phyloP scores from a whole-genome alignment of 2,329 filamentous ascomycete genomes.

The Botryotinia narcissicola region DNA sequence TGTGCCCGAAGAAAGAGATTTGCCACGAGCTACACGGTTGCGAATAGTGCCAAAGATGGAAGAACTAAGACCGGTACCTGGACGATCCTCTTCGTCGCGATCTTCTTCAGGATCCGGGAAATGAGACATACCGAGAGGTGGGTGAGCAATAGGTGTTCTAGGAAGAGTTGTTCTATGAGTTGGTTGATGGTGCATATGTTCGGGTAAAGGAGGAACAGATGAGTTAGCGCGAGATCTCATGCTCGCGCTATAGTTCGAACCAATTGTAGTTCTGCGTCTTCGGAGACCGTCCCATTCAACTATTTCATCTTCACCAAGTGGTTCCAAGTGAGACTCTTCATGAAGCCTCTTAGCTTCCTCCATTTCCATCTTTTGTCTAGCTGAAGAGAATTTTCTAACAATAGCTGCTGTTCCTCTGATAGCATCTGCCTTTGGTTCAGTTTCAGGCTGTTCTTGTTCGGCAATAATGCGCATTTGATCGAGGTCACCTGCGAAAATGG shows the following conservation, averaged over 20 bases:
- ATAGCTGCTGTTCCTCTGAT: conserved; percentile 90
- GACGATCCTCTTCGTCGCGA: conserved; percentile 50
- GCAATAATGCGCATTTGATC: conserved; percentile 95
- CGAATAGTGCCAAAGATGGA: conserved; percentile 58
- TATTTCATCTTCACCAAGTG: conserved; percentile 74
- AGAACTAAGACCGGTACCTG: conserved; percentile 50
- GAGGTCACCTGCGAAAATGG: conserved; percentile 87
- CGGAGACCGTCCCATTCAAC: conserved; percentile 88
- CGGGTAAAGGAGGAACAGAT: conserved; percentile 32
- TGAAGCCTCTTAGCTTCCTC: conserved; percentile 76
- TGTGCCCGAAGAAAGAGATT: conserved; percentile 21
- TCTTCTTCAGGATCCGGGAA: conserved; percentile 68
- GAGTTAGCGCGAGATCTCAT: conserved; percentile 35
- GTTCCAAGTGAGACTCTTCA: conserved; percentile 74
- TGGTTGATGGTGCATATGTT: conserved; percentile 31
- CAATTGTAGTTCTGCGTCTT: conserved; percentile 60
- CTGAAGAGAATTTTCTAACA: conserved; percentile 74
- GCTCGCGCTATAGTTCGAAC: conserved; percentile 33
- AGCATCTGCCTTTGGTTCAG: conserved; percentile 92
- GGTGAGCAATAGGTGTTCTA: conserved; percentile 51
- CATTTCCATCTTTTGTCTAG: conserved; percentile 73
- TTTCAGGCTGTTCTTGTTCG: conserved; percentile 93
- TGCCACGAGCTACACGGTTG: conserved; percentile 41
- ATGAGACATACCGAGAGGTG: conserved; percentile 82
- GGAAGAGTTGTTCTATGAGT: conserved; percentile 22